Evolutionary conservation across 106 monocot genomes (phyloP).

Genomic region (Dendrobium chrysotoxum): DNA sequence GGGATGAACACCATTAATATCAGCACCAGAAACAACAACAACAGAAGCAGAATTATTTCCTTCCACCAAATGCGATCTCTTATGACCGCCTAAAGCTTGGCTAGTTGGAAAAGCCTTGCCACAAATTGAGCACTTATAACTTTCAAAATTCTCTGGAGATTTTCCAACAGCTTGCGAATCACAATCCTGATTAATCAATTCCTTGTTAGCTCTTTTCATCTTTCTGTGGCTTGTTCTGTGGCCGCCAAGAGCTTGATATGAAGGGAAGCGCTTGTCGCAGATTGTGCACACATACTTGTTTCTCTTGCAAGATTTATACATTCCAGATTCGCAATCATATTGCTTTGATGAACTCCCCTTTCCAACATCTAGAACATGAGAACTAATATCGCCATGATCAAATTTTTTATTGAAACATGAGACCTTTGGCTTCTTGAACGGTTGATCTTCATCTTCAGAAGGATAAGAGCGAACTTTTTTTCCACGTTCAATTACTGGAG

Average conservation of each 20-base stretch:
- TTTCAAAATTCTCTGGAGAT: not conserved
- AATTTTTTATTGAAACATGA: not conserved
- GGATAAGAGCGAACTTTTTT: not conserved
- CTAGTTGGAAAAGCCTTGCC: slow-evolving; percentile 25
- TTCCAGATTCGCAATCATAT: no score
- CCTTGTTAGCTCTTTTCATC: not conserved
- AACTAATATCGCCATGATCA: not conserved
- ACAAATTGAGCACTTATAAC: slow-evolving; percentile 16
- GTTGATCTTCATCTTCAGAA: not conserved
- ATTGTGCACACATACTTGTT: no score
- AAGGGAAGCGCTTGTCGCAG: slow-evolving; percentile 1
- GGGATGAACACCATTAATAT: no score
- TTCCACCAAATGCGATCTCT: slow-evolving; percentile 13
- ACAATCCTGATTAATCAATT: not conserved
- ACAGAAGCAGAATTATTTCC: not conserved
- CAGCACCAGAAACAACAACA: no score
- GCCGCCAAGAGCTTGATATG: slow-evolving; percentile 11
- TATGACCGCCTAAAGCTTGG: slow-evolving; percentile 39
- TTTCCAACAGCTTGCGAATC: not conserved
- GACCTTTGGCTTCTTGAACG: no score
- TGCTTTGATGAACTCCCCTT: not conserved
- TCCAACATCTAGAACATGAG: not conserved
- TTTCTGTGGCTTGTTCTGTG: not conserved
- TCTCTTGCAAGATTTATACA: no score
- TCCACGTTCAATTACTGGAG: no score